Base-by-base conservation (phyloP, 2,329 filamentous ascomycete species). In the Fusarium sp. region DNA sequence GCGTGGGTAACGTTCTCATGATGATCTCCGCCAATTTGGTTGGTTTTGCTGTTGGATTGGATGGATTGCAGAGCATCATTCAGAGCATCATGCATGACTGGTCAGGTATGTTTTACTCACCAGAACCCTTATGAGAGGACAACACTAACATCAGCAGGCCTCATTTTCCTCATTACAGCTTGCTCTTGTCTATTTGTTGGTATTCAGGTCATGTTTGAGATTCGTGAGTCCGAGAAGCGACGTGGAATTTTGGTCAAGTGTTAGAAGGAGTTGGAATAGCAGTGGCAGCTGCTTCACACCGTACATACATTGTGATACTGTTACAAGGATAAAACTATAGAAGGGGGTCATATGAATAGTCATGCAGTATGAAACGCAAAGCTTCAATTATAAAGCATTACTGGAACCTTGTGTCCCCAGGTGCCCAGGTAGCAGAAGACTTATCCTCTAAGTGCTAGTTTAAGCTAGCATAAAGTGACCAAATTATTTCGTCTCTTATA, bases 11-110 rank as follows among this genome's bases (percentile, higher is more conserved):
- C 74, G 86, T 97, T 25, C 81, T 98, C 49, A 94, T 98, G 91
- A 96, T 99, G 92, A 97, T 98, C 87, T 86, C 88, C 45, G 96
- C 95, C 18, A 99, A 99, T 77, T 82, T 99, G 19, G 94, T 99
- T 13, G 96, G 96, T 0, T 99, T 98, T 80, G 96, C 95, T 0
- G 86, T 99, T 14, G 97, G 97, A 0, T 71, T 98, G 51, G 96
- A 99, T 76, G 96, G 97, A 0, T 74, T 98, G 76, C 88, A 92
- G 79, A 91, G 87, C 30, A 88, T 98, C 51, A 78, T 97, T 12
- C 83, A 85, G 61, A 90, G 91, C 2, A 94, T 98, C 61, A 83
- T 97, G 54, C 88, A 88, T 19, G 92, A 92, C 61, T 93, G 89
- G 83, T 89, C 89, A 44, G 89, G 89, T 90, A 79, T 71, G 84